These are phyloP conservation scores for Phytopythium sindhum DNA, from an alignment of 352 stramenopile species.

Conservation along the genomic window DNA sequence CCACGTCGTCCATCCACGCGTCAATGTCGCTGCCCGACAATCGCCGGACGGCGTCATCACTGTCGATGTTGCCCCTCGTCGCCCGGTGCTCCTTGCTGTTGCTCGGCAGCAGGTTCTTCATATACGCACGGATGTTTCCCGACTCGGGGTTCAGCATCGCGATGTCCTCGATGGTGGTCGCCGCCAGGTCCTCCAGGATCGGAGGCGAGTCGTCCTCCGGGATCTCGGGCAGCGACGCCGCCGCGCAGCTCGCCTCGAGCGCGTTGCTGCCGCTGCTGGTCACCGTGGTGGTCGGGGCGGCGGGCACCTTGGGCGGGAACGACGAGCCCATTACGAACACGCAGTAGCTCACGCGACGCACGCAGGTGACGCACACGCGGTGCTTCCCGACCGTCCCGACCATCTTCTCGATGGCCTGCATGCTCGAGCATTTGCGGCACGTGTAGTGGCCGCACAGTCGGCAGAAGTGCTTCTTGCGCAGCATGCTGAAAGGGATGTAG, in stretches of 20 bases:
- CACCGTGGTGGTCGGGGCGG: background rate
- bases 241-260: conserved; percentile 17
- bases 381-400: conserved; percentile 35
- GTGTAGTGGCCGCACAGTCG: conserved; percentile 49
- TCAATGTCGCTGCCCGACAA: conserved; percentile 29
- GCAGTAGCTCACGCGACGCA: conserved; percentile 44
- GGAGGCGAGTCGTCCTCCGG: conserved; percentile 19
- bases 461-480: conserved; percentile 53
- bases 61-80: conserved; percentile 2
- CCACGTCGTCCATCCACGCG: conserved; percentile 18
- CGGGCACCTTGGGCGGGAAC: conserved; percentile 18
- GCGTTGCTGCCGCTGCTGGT: conserved; percentile 20
- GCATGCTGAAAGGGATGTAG: conserved; percentile 37
- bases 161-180: conserved; percentile 35
- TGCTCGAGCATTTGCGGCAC: conserved; percentile 47
- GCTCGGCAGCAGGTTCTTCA: conserved; percentile 18
- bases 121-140: conserved; percentile 15
- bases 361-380: conserved; percentile 47
- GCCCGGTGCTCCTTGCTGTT: conserved; percentile 15
- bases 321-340: conserved; percentile 34
- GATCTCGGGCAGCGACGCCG: conserved; percentile 16
- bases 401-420: conserved; percentile 44
- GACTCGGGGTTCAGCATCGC: conserved; percentile 19
- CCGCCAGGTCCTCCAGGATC: conserved; percentile 33
- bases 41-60: background rate